phyloP scores from a whole-genome alignment of 805 yeast genomes.

The Saturnispora gosingensis region DNA sequence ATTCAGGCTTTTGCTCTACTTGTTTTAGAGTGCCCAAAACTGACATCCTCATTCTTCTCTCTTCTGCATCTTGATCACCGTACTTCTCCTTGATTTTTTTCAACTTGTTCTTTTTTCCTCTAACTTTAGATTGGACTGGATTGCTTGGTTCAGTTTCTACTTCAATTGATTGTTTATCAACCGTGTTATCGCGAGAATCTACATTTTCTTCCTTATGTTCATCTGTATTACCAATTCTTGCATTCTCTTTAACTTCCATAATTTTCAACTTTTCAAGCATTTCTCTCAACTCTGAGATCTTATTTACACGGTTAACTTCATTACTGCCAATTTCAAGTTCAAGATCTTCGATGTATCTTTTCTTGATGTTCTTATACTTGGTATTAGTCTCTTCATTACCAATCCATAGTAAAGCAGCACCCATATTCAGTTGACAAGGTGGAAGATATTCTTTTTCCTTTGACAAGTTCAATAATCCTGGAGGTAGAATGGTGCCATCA shows the following conservation, averaged over 20 bases:
- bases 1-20: constrained; percentile 23
- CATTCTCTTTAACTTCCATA: constrained; percentile 5
- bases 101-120: constrained; percentile 81
- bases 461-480: constrained; percentile 51
- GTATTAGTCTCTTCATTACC: constrained; percentile 45
- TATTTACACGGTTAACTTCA: constrained; percentile 19
- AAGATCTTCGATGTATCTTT: constrained; percentile 22
- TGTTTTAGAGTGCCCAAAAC: constrained; percentile 78
- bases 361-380: constrained; percentile 24
- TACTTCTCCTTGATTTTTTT: constrained; percentile 79
- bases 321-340: constrained; percentile 24
- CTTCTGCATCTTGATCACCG: constrained; percentile 89
- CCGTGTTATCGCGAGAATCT: constrained; percentile 3
- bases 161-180: background rate
- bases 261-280: constrained; percentile 24
- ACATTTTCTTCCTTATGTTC: constrained; percentile 16
- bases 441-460: constrained; percentile 54
- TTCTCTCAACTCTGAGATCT: constrained; percentile 23
- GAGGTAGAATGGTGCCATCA: constrained; percentile 43
- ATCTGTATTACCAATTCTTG: background rate
- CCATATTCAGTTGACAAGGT: constrained; percentile 82
- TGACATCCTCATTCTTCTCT: constrained; percentile 62
- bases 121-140: constrained; percentile 35
- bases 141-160: constrained; percentile 14
- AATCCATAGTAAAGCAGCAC: constrained; percentile 73